Percentiles rank a stretch among this genome's conserved stretches.
Conservation (phyloP, 176 grass and related monocot species). For the Olyra latifolia region DNA sequence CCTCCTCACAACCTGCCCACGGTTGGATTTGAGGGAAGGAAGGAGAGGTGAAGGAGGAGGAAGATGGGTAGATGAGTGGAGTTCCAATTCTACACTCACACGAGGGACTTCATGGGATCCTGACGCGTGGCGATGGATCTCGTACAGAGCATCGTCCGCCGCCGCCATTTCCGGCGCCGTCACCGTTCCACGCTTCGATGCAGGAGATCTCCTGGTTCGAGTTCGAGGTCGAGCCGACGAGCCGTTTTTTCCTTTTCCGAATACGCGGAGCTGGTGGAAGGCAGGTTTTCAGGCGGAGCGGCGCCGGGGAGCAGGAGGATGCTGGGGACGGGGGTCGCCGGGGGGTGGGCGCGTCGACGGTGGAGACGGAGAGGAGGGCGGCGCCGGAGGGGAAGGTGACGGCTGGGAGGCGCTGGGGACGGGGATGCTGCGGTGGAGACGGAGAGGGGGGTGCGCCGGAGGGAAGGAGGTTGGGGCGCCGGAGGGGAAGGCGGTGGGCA, state of each 20-base stretch:
- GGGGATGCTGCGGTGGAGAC: too few species aligned
- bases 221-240: neutral
- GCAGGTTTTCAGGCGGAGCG: too few species aligned
- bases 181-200: constrained; percentile 6
- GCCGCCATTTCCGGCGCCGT: constrained; percentile 19
- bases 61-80: neutral
- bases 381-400: too few species aligned
- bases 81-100: constrained; percentile 26
- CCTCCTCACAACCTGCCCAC: neutral
- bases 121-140: constrained; percentile 41
- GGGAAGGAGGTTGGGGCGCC: too few species aligned
- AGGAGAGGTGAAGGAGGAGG: neutral
- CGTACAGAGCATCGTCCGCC: constrained; percentile 41
- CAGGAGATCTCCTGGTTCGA: constrained; percentile 22
- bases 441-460: too few species aligned
- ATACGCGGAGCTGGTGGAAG: too few species aligned
- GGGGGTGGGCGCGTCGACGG: too few species aligned
- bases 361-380: too few species aligned
- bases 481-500: too few species aligned
- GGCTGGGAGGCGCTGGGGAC: too few species aligned
- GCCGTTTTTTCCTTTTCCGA: neutral
- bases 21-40: neutral
- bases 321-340: too few species aligned
- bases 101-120: constrained; percentile 41
- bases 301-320: too few species aligned